Percentiles rank a stretch among this genome's conserved stretches.
Evolutionary conservation across 2,329 filamentous ascomycete genomes (phyloP).

Genomic region (Colletotrichum theobromicola): DNA sequence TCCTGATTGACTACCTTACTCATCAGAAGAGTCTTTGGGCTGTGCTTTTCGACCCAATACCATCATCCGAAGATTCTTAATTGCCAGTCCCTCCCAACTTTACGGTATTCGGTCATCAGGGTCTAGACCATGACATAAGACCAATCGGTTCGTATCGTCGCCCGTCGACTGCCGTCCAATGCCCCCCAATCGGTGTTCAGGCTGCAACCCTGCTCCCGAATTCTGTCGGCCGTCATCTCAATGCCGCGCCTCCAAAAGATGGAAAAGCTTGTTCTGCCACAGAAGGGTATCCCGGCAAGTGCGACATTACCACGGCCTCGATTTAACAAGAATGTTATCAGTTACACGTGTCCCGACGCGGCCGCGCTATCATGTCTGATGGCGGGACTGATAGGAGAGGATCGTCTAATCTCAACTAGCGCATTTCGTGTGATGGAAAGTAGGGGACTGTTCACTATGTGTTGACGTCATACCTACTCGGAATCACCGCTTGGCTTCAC

Average conservation of each 20-base stretch:
- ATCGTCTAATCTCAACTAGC: conserved; percentile 12
- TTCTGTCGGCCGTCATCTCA: neutral
- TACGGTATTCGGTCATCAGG: neutral
- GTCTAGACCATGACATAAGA: neutral
- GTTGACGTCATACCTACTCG: conserved; percentile 10
- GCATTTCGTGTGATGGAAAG: neutral
- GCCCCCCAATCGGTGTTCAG: neutral
- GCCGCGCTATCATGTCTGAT: neutral
- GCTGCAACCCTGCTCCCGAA: neutral
- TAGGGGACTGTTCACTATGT: neutral
- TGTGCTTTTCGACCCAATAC: neutral
- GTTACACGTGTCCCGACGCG: too few relatives aligned
- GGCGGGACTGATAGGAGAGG: neutral
- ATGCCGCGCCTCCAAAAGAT: neutral
- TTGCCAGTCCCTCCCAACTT: neutral
- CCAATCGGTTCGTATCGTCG: neutral
- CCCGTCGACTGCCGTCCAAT: neutral
- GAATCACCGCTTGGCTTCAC: neutral
- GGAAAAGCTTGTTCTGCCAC: neutral
- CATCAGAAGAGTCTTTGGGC: neutral
- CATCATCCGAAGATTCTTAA: neutral
- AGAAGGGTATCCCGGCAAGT: conserved; percentile 2
- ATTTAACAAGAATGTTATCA: neutral
- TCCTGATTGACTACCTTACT: neutral
- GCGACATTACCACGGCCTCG: neutral